Evolutionary conservation across 108 stramenopile genomes (phyloP).

Genomic region (Craspedostauros australis): DNA sequence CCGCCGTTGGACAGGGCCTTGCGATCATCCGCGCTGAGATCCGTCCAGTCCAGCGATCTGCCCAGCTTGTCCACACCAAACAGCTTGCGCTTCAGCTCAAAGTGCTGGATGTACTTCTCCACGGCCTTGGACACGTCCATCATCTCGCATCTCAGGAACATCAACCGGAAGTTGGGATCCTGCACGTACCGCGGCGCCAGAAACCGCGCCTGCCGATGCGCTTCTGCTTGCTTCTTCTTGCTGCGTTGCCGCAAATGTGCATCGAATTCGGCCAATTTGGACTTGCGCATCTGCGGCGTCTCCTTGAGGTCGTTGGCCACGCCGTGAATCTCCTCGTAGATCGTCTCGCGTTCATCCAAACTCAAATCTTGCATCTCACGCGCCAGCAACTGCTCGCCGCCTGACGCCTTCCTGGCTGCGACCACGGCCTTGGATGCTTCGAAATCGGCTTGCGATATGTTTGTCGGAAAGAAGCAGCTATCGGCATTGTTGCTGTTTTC

Average conservation of each 20-base stretch:
- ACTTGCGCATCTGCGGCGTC: not conserved
- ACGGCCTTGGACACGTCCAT: slow-evolving; percentile 11
- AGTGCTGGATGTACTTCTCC: not conserved
- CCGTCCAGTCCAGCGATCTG: not conserved
- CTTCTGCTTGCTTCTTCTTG: slow-evolving; percentile 1
- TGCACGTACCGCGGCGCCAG: slow-evolving; percentile 4
- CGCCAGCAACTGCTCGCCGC: no score
- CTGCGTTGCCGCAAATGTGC: not conserved
- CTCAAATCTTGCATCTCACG: no score
- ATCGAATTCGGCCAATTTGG: not conserved
- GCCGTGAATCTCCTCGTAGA: slow-evolving; percentile 13
- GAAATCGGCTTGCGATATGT: no score
- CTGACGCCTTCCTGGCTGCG: no score
- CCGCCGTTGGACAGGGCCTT: not conserved
- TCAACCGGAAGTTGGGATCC: slow-evolving; percentile 4
- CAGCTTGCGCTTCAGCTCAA: slow-evolving; percentile 9
- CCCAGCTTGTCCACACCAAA: slow-evolving; percentile 11
- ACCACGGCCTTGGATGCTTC: no score
- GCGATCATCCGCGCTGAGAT: slow-evolving; percentile 9
- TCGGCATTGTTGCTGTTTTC: no score
- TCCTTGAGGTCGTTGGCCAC: not conserved
- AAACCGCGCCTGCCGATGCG: slow-evolving; percentile 4
- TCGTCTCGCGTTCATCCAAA: slow-evolving; percentile 10
- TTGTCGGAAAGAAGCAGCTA: no score
- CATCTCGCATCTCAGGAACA: slow-evolving; percentile 7